Evolutionary conservation across 805 yeast species (phyloP).

Genomic region (Candida verbasci): DNA sequence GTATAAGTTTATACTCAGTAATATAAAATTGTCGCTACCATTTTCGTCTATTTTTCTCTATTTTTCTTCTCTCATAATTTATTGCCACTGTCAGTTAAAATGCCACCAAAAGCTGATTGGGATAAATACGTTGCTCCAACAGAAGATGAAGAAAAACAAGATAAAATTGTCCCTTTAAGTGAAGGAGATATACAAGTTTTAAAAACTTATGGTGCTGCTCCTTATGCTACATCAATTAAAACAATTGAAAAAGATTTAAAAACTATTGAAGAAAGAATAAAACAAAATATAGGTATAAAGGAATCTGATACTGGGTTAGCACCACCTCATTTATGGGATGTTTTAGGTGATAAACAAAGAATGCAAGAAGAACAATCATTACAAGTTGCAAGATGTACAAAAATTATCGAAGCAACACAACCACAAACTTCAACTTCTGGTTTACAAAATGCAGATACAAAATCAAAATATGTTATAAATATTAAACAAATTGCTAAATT

Average conservation of each 20-base stretch:
- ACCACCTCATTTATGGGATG: conserved; percentile 96
- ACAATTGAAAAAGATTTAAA: conserved; percentile 82
- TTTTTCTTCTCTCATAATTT: not conserved
- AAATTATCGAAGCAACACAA: conserved; percentile 70
- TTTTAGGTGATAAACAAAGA: conserved; percentile 90
- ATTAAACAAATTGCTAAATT: conserved; percentile 97
- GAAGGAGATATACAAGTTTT: conserved; percentile 98
- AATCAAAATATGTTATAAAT: conserved; percentile 90
- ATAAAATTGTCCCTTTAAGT: conserved; percentile 77
- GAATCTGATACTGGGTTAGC: conserved; percentile 98
- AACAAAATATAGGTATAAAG: conserved; percentile 89
- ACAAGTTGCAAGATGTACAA: conserved; percentile 98
- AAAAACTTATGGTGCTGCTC: conserved; percentile 97
- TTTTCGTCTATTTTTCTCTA: not conserved
- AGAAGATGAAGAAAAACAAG: conserved; percentile 64
- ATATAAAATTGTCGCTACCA: not conserved
- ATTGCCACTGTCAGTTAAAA: conserved; percentile 20
- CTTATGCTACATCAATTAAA: conserved; percentile 80
- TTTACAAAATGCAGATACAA: conserved; percentile 66
- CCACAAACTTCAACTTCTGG: conserved; percentile 24
- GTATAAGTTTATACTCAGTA: not conserved
- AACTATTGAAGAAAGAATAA: conserved; percentile 78
- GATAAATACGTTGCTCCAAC: conserved; percentile 91
- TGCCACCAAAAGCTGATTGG: conserved; percentile 99
- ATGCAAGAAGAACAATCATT: conserved; percentile 92